phyloP scores from a whole-genome alignment of 768 basidiomycete genomes.

The Leccinum truebloodii region DNA sequence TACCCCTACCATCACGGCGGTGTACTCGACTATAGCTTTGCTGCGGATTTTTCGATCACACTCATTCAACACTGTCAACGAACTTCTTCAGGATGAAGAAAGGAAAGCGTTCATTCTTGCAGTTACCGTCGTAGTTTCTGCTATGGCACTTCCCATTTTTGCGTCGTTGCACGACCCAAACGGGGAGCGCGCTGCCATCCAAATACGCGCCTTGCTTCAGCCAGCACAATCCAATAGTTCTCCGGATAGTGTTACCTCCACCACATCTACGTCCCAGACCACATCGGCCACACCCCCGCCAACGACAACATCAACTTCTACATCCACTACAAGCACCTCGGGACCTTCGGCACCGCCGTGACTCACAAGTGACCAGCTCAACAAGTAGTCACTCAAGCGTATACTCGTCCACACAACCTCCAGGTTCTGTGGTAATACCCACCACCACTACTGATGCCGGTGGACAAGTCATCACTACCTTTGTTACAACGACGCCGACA shows the following conservation, averaged over 20 bases:
- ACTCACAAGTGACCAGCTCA: slow-evolving; percentile 5
- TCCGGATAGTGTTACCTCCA: neutral
- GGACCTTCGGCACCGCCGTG: neutral
- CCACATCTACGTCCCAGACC: neutral
- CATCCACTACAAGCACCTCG: slow-evolving; percentile 20
- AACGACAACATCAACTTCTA: slow-evolving; percentile 4
- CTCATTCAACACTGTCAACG: slow-evolving; percentile 16
- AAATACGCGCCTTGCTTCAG: slow-evolving; percentile 17
- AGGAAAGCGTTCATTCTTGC: slow-evolving; percentile 24
- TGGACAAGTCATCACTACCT: slow-evolving; percentile 33
- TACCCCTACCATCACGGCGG: slow-evolving; percentile 10
- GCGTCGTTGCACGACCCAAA: slow-evolving; percentile 25
- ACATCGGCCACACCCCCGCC: neutral
- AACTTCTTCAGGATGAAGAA: slow-evolving; percentile 27
- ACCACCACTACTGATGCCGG: slow-evolving; percentile 31
- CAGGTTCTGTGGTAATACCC: slow-evolving; percentile 1
- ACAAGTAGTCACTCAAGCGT: slow-evolving; percentile 4
- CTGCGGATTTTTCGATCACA: slow-evolving; percentile 30
- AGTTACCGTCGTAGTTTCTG: slow-evolving; percentile 29
- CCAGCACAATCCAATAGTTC: neutral
- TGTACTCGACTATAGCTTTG: slow-evolving; percentile 13
- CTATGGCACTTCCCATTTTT: slow-evolving; percentile 27
- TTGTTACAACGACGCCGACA: slow-evolving; percentile 13
- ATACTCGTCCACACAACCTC: slow-evolving; percentile 1
- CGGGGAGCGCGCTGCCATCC: slow-evolving; percentile 11